Base-by-base conservation (phyloP, 139 green algal genomes). In the Tetraselmis chui region DNA sequence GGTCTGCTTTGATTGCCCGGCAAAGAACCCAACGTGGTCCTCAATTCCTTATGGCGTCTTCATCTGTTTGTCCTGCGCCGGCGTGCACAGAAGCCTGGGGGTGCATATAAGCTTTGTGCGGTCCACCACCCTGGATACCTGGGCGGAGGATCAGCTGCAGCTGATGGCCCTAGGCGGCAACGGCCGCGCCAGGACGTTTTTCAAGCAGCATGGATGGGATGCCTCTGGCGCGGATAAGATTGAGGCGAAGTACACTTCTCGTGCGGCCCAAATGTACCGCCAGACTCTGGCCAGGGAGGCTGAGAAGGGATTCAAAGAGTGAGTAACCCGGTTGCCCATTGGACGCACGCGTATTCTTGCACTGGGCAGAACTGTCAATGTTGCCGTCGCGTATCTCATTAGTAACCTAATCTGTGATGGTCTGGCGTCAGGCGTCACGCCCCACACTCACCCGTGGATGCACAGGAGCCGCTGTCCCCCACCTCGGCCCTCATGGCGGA, bases 201-300 rank as follows among this genome's bases (percentile, higher is more conserved):
- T 99, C 91, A 98, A 97, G 87, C 94, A 99, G 88, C 96, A 99
- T 87, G 97, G 97, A 0, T 99, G 95, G 94, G 91, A 93, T n/a
- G 91, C 94, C 79, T 28, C 90, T 5, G 92, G 91, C 58, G 89
- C 91, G 30, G 96, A 98, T 87, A 98, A 99, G 84, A 98, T 98
- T 75, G 93, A 97, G 89, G 80, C 89, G 59, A 99, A 98, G 90
- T 99, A 99, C 92, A 96, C 93, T 0, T 98, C 92, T 0, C 85
- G 94, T 2, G 96, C 96, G 2, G 97, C 97, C 1, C 89, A 95
- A 84, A 84, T 97, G 79, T 99, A 99, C 87, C 87, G 90, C 27
- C 86, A 93, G 78, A 91, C 93, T 81, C 91, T 99, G 58, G 93
- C 96, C 75, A 96, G 95, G 85, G 96, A 99, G 77, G 91, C 90